Percentiles rank a stretch among this genome's conserved stretches.
Conservation (phyloP, 1,284 basidiomycete genomes). For the Melampsora abietis-canadensis region DNA sequence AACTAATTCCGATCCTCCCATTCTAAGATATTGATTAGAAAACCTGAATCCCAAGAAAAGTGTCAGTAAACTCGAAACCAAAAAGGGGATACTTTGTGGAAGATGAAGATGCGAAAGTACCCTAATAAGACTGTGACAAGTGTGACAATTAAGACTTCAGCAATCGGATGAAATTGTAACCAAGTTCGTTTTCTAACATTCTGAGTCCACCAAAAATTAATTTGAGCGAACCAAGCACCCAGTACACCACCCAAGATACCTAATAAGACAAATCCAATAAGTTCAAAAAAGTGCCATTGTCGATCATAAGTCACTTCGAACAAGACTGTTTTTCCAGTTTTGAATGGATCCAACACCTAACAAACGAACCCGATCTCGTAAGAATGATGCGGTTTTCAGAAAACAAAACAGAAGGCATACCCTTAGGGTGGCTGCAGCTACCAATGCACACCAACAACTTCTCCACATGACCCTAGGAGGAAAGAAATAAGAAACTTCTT, state of each 20-base stretch:
- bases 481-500: constrained; percentile 83
- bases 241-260: constrained; percentile 79
- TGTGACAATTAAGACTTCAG: constrained; percentile 77
- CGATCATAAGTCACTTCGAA: constrained; percentile 73
- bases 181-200: constrained; percentile 76
- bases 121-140: constrained; percentile 43
- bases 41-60: constrained; percentile 58
- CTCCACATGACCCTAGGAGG: constrained; percentile 69
- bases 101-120: background rate
- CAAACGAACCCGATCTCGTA: constrained; percentile 67
- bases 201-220: constrained; percentile 63
- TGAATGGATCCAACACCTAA: constrained; percentile 86
- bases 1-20: constrained; percentile 92
- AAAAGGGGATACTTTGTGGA: background rate
- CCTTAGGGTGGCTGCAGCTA: constrained; percentile 51
- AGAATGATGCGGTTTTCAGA: too few species aligned
- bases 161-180: constrained; percentile 72
- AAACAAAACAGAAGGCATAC: constrained; percentile 12
- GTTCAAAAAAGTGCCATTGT: constrained; percentile 55
- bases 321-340: constrained; percentile 58
- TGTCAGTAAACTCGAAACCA: background rate
- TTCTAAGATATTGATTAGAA: constrained; percentile 82
- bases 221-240: constrained; percentile 56
- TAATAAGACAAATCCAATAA: constrained; percentile 59
- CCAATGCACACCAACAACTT: constrained; percentile 51